Base-by-base conservation (phyloP, 169 alveolate genomes). In the Eimeria falciformis region DNA sequence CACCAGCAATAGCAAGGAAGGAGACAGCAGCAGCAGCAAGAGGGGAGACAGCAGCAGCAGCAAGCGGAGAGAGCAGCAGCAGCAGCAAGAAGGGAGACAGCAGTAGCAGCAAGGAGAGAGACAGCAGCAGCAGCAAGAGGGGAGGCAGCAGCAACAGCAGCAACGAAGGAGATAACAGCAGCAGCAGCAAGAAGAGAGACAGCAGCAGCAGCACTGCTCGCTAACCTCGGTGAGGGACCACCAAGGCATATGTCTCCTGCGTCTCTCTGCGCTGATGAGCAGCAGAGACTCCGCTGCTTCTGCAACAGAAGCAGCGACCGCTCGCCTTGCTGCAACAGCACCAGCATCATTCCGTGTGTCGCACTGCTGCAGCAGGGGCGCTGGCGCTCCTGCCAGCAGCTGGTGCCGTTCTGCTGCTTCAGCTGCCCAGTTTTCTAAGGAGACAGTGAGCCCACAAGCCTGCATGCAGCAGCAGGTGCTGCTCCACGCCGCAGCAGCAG, bases 211-310 rank as follows among this genome's bases (percentile, higher is more conserved):
- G n/a, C n/a, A n/a, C n/a, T n/a, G n/a, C n/a, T n/a, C n/a, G 62
- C 62, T 7, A 50, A 62, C 73, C 73, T 62, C 73, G 25, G 73
- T 62, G 6, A 62, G 73, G n/a, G 73, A 62, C 73, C 73, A 62
- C 73, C 73, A 62, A 29, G 73, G 73, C 73, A 62, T 12, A 0
- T 62, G n/a, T 29, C n/a, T n/a, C 73, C n/a, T n/a, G 5, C 73
- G n/a, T 12, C 73, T 12, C 73, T 62, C 73, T 62, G 73, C 73
- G 46, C 73, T 62, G 73, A 62, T 62, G 33, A 62, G 29, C 37
- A 62, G 73, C 73, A 62, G 73, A 62, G 73, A 62, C 73, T 62
- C 73, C 25, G 73, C 73, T 18, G 73, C 73, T n/a, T 62, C 73
- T 62, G 73, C 73, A n/a, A 62, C 73, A n/a, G 73, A 62, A 62